Evolutionary conservation across 208 protist genomes (phyloP), one percentile per base, ranked within the genome.

Genomic region (Leishmania mexicana): DNA sequence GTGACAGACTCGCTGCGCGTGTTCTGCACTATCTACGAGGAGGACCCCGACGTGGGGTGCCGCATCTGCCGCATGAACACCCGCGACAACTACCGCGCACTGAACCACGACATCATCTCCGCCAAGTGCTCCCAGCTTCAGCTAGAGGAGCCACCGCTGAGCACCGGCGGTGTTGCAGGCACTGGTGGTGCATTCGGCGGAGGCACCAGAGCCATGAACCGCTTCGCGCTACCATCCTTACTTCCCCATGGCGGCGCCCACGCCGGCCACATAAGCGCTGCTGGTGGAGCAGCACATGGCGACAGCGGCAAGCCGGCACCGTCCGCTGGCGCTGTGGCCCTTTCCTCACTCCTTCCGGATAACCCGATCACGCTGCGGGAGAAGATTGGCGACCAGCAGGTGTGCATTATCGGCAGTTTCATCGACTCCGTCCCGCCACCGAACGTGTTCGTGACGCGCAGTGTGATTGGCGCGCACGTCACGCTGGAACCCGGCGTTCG

Each of bases 381-480:
- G 70, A 89, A 88, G 54, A 38, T 83, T 4, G 88, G 77, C 0
- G 76, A 81, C 4, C 87, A 88, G 65, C 81, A 88, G 74, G 81
- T 95, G 68, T 89, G 80, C 75, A 92, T 97, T 58, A 79, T 88
- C 3, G 82, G 87, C 76, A 95, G 94, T 76, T 91, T 95, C 70
- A 62, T 96, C 19, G 85, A 89, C 65, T 90, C 92, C n/a, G 83
- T 85, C 8, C 84, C 87, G 57, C 81, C 83, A 49, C 86, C 87
- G 42, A 94, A 92, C 78, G 85, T 87, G 10, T 91, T 83, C 76
- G 90, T 96, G 75, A 92, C 87, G 10, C 80, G 88, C 68, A 97
- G 94, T 75, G 89, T 96, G 75, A 91, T 97, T 86, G 94, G 94
- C 10, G 85, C 79, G 3, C 89, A 94, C 74, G 94, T 96, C 40